A percentile compares a stretch with the other conserved stretches of the same genome.
These are phyloP conservation scores for Sphaerosporella brunnea DNA, from an alignment of 495 filamentous ascomycete genomes.

Conservation along the genomic window DNA sequence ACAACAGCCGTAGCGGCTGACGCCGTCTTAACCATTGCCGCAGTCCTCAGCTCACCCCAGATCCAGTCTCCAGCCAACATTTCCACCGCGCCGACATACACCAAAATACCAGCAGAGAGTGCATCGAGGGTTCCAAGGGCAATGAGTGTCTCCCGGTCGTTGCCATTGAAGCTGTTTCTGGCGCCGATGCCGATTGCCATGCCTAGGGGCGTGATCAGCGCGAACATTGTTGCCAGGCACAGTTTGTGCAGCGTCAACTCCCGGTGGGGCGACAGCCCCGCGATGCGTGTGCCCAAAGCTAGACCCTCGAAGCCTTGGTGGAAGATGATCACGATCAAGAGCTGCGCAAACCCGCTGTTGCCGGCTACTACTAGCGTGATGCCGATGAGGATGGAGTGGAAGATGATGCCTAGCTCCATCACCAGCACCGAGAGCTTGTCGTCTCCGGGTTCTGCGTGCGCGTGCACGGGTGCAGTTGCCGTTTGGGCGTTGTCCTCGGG, in stretches of 20 bases:
- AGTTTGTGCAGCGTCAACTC: slow-evolving; percentile 28
- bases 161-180: slow-evolving; percentile 38
- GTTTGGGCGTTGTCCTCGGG: not conserved
- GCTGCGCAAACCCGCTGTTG: slow-evolving; percentile 38
- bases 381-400: slow-evolving; percentile 49
- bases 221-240: slow-evolving; percentile 34
- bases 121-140: slow-evolving; percentile 42
- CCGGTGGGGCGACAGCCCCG: slow-evolving; percentile 30
- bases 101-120: slow-evolving; percentile 39
- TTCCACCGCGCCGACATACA: slow-evolving; percentile 43
- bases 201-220: slow-evolving; percentile 39
- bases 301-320: slow-evolving; percentile 66
- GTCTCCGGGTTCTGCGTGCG: slow-evolving; percentile 15
- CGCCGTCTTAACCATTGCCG: slow-evolving; percentile 15
- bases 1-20: slow-evolving; percentile 26
- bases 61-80: slow-evolving; percentile 44
- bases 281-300: slow-evolving; percentile 55
- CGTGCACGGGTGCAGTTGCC: not conserved
- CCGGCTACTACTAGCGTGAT: slow-evolving; percentile 40
- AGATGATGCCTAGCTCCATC: slow-evolving; percentile 53
- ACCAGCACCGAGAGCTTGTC: slow-evolving; percentile 43
- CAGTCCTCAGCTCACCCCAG: slow-evolving; percentile 27
- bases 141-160: slow-evolving; percentile 36
- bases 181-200: slow-evolving; percentile 44
- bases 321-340: slow-evolving; percentile 43